Evolutionary conservation across 2,329 filamentous ascomycete species (phyloP).

Genomic region (Penicillium sclerotigenum): DNA sequence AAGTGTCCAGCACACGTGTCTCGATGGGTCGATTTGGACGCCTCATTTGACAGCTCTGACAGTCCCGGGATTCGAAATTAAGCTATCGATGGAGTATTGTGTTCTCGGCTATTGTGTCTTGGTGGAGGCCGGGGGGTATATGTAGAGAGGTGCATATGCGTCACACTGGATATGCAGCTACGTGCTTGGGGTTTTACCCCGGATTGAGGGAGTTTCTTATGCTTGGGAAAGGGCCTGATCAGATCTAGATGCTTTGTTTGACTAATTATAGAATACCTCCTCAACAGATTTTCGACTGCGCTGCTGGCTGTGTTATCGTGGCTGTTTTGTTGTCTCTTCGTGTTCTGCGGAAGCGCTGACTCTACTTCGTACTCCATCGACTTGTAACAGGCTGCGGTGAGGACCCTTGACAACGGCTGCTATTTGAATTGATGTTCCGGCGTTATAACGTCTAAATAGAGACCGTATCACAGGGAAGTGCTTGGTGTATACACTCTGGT

Average conservation of each 20-base stretch:
- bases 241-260: background rate
- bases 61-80: background rate
- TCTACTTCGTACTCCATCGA: background rate
- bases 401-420: background rate
- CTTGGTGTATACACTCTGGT: background rate
- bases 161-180: slow-evolving; percentile 1
- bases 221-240: background rate
- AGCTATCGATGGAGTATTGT: too few relatives aligned
- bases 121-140: too few relatives aligned
- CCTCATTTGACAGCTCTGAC: background rate
- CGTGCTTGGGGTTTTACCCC: background rate
- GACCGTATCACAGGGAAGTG: background rate
- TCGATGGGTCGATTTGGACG: slow-evolving; percentile 1
- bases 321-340: background rate
- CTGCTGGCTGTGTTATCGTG: background rate
- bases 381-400: background rate
- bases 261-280: background rate
- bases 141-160: background rate
- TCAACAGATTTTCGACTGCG: background rate
- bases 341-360: background rate
- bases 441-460: too few relatives aligned
- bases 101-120: background rate
- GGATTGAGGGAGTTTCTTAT: background rate
- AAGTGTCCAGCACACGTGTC: slow-evolving; percentile 1
- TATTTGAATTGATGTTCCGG: background rate